Percentiles rank a stretch among this genome's conserved stretches.
phyloP scores from a whole-genome alignment of 2,329 filamentous ascomycete species.

The Claviceps pazoutovae region DNA sequence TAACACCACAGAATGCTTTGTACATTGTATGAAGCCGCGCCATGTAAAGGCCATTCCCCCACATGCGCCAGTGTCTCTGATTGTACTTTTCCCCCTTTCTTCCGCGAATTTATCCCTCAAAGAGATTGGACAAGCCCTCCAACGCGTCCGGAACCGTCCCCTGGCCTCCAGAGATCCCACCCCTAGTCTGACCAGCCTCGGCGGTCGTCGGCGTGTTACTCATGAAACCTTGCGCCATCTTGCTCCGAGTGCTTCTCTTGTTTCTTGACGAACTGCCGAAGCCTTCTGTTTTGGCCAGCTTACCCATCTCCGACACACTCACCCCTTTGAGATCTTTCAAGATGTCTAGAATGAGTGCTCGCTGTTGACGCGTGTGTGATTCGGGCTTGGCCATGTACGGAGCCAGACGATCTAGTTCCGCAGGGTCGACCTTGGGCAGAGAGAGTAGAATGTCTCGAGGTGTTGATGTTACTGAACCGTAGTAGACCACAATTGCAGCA shows the following conservation, averaged over 20 bases:
- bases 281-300: slow-evolving; percentile 46
- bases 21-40: not conserved
- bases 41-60: too few relatives aligned
- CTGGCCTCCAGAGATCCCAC: slow-evolving; percentile 15
- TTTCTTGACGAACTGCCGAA: slow-evolving; percentile 15
- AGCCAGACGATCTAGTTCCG: slow-evolving; percentile 52
- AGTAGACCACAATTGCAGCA: slow-evolving; percentile 68
- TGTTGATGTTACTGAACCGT: slow-evolving; percentile 53
- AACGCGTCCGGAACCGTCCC: slow-evolving; percentile 33
- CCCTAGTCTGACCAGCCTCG: slow-evolving; percentile 16
- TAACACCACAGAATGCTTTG: too few relatives aligned
- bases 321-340: slow-evolving; percentile 79
- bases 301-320: slow-evolving; percentile 86
- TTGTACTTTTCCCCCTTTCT: not conserved
- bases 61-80: too few relatives aligned
- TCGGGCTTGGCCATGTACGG: slow-evolving; percentile 43
- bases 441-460: slow-evolving; percentile 64
- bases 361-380: slow-evolving; percentile 58
- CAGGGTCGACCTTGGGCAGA: slow-evolving; percentile 60
- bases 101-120: slow-evolving; percentile 18
- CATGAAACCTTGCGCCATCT: slow-evolving; percentile 55
- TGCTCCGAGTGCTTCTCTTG: slow-evolving; percentile 20
- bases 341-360: slow-evolving; percentile 69
- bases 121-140: slow-evolving; percentile 42
- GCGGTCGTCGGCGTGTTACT: slow-evolving; percentile 30